A percentile compares a stretch with the other conserved stretches of the same genome.
phyloP scores from a whole-genome alignment of 176 grass and related monocot genomes.

The Hordeum vulgare region DNA sequence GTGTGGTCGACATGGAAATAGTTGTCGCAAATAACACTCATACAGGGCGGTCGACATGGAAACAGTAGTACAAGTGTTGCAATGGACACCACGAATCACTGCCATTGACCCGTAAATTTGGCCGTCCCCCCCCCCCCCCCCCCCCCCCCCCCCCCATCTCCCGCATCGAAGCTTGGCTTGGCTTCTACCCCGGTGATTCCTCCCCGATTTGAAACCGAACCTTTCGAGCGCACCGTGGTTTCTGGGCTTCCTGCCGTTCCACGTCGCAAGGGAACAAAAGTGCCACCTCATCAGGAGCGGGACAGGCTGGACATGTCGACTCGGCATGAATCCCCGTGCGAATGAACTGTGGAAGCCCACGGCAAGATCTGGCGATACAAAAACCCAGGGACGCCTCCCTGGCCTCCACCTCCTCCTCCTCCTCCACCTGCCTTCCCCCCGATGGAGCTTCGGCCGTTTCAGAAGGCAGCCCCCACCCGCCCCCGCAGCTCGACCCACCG shows the following conservation, averaged over 20 bases:
- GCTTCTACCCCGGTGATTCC: background rate
- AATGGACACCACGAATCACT: background rate
- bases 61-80: background rate
- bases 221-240: background rate
- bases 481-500: background rate
- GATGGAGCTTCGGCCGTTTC: constrained; percentile 51
- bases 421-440: background rate
- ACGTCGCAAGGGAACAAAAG: background rate
- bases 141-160: background rate
- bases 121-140: background rate
- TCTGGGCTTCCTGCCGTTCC: background rate
- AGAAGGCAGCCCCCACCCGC: background rate
- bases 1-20: no score
- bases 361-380: constrained; percentile 27
- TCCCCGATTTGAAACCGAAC: background rate
- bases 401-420: background rate
- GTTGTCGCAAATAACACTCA: no score
- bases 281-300: background rate
- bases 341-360: constrained; percentile 9
- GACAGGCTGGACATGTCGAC: constrained; percentile 16
- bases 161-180: background rate
- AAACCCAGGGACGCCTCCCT: background rate
- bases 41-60: no score
- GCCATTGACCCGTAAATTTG: background rate
- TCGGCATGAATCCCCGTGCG: constrained; percentile 5